A percentile compares a stretch with the other conserved stretches of the same genome.
Conservation (phyloP, 106 monocot species). For the Platanthera guangdongensis region DNA sequence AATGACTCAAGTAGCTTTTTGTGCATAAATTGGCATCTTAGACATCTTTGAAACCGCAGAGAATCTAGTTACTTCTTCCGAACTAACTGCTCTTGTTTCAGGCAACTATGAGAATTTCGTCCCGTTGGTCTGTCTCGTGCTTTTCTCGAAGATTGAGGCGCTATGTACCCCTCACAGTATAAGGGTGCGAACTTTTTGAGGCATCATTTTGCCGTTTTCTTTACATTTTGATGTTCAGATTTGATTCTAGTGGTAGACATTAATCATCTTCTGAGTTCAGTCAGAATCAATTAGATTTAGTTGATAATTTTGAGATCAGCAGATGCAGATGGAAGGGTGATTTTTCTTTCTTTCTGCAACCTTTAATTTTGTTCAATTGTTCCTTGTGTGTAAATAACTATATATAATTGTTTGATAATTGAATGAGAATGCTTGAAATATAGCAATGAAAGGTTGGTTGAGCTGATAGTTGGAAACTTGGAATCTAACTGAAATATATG, state of each 20-base stretch:
- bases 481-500: too few relatives aligned
- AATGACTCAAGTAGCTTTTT: not conserved
- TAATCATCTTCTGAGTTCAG: not conserved
- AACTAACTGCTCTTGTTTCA: not conserved
- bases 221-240: not conserved
- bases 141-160: not conserved
- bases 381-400: not conserved
- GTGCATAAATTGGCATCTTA: not conserved
- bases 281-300: not conserved
- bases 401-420: conserved; percentile 4
- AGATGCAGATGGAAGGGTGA: not conserved
- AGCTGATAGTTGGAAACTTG: not conserved
- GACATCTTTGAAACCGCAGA: too few relatives aligned
- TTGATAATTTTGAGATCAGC: not conserved
- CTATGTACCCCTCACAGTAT: not conserved
- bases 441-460: not conserved
- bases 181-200: not conserved
- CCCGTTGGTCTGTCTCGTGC: not conserved
- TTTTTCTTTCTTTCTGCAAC: not conserved
- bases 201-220: not conserved
- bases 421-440: not conserved
- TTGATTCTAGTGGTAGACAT: not conserved
- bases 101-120: not conserved
- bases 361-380: not conserved
- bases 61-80: not conserved